phyloP scores from a whole-genome alignment of 2,329 filamentous ascomycete genomes.

The Aureobasidium sp. region DNA sequence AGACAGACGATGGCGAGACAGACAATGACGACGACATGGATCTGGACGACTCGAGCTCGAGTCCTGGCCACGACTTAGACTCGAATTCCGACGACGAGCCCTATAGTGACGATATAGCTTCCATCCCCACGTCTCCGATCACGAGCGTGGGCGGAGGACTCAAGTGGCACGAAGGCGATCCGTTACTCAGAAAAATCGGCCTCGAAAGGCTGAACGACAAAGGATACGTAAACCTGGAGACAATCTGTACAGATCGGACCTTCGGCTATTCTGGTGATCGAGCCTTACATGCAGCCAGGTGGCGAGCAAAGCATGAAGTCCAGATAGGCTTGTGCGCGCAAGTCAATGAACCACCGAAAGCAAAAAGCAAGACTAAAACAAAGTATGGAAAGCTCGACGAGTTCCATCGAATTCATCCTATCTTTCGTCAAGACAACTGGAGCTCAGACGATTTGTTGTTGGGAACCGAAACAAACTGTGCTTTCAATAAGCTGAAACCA shows the following conservation, averaged over 20 bases:
- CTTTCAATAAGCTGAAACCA: background rate
- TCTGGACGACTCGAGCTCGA: background rate
- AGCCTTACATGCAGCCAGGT: background rate
- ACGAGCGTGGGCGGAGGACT: background rate
- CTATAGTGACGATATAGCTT: background rate
- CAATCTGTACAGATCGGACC: background rate
- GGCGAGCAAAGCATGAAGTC: background rate
- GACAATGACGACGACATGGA: background rate
- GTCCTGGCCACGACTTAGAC: background rate
- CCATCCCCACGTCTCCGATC: background rate
- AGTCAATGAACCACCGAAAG: background rate
- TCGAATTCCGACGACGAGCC: background rate
- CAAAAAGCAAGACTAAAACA: background rate
- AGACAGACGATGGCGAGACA: background rate
- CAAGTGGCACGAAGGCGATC: background rate
- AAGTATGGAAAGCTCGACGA: background rate
- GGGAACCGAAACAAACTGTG: background rate
- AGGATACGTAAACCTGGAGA: background rate
- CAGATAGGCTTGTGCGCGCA: background rate
- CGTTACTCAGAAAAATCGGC: background rate
- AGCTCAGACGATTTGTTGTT: background rate
- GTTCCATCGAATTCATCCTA: background rate
- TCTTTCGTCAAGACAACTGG: conserved; percentile 1
- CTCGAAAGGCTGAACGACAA: background rate
- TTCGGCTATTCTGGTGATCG: background rate